Percentiles rank a stretch among this genome's conserved stretches.
These are phyloP conservation scores for Aspergillus sp. DNA, from an alignment of 2,329 filamentous ascomycete genomes.

Conservation along the genomic window DNA sequence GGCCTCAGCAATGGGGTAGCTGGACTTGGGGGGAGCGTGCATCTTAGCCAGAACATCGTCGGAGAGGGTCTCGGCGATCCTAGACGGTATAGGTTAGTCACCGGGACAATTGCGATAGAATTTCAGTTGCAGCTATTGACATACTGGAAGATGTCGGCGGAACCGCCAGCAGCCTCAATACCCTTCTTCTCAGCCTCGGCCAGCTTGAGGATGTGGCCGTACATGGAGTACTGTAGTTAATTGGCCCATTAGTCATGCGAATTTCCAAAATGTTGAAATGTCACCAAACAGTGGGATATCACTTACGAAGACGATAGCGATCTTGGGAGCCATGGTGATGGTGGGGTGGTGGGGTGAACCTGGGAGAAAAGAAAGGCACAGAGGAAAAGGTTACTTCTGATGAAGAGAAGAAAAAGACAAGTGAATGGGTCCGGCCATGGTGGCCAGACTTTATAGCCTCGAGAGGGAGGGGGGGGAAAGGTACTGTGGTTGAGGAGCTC, in stretches of 20 bases:
- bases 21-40: conserved; percentile 77
- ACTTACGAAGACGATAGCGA: conserved; percentile 86
- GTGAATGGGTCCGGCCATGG: background rate
- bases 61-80: conserved; percentile 81
- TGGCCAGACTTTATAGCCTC: conserved; percentile 4
- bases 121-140: conserved; percentile 25
- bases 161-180: conserved; percentile 82
- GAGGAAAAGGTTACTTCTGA: background rate
- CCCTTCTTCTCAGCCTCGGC: conserved; percentile 90
- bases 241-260: conserved; percentile 10
- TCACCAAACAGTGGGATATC: conserved; percentile 10
- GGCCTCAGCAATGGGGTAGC: conserved; percentile 65
- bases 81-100: conserved; percentile 33
- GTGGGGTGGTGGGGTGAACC: conserved; percentile 7
- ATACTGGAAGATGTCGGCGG: conserved; percentile 79
- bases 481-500: background rate
- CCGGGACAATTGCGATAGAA: background rate
- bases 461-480: background rate
- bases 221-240: conserved; percentile 76
- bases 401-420: background rate
- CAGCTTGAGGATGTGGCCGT: conserved; percentile 82
- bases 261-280: background rate
- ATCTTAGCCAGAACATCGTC: conserved; percentile 85
- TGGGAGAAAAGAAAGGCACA: background rate
- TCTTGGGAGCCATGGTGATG: conserved; percentile 78